These are phyloP conservation scores for Brasenia schreberi DNA, from an alignment of 164 flowering plant genomes.

Conservation along the genomic window DNA sequence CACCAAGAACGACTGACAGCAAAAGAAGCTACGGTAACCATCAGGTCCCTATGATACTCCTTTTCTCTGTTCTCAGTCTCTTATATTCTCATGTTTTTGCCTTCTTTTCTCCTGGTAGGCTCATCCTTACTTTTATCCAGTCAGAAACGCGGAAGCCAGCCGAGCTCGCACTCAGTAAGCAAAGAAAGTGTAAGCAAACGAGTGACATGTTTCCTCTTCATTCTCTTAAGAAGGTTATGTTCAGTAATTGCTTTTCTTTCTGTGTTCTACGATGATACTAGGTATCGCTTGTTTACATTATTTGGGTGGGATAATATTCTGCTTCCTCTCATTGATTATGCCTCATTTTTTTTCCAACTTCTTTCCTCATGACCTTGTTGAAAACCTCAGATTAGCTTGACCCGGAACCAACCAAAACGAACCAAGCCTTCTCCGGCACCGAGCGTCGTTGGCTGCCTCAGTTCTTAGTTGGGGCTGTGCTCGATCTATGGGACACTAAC, in stretches of 20 bases:
- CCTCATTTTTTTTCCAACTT: no score
- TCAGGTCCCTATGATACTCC: not conserved
- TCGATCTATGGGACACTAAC: no score
- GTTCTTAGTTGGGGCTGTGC: no score
- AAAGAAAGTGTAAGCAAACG: not conserved
- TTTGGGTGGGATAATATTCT: no score
- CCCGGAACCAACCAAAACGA: no score
- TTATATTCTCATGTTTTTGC: not conserved
- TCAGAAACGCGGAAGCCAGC: conserved; percentile 82
- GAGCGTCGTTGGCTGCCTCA: no score
- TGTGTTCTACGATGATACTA: not conserved
- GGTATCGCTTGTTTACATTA: not conserved
- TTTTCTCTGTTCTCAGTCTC: not conserved
- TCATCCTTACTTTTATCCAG: conserved; percentile 77
- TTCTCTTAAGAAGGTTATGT: not conserved
- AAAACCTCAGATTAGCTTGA: no score
- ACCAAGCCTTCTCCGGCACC: no score
- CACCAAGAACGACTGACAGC: conserved; percentile 98
- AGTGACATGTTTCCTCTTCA: not conserved
- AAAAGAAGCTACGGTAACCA: conserved; percentile 90
- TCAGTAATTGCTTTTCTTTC: not conserved
- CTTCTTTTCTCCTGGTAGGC: conserved; percentile 38
- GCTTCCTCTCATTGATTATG: no score
- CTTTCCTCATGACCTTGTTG: no score
- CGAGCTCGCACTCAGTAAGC: conserved; percentile 32